Evolutionary conservation across 2,329 filamentous ascomycete species (phyloP), one percentile per base, ranked within the genome.

Genomic region (Pyricularia grisea): DNA sequence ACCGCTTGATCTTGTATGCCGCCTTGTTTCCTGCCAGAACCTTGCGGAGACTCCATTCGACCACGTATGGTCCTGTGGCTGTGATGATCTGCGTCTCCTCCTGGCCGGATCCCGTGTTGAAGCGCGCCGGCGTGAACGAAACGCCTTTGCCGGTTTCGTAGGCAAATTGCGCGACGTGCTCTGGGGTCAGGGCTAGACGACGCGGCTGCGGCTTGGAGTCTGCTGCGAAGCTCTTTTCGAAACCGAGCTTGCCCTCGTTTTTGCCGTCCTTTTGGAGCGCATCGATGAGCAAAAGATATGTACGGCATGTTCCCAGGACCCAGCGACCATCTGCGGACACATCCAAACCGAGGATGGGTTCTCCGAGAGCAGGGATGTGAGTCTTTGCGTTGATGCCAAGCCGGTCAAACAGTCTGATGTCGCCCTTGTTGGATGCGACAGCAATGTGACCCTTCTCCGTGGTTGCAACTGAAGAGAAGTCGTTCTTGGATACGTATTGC

Each of bases 321-420:
- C 94, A 99, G 74, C 93, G 92, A 67, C 95, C 95, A 78, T 99
- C 93, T 9, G 95, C 95, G 67, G 93, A 97, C 12, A 97, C 93
- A 77, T 99, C 95, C 71, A 99, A 87, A 70, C 95, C 95, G 72
- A 96, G 91, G 75, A 99, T 98, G 3, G 94, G 89, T 76, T 99
- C 95, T 73, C 95, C 95, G 17, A 99, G 88, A 6, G 95, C 95
- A 3, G 95, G 95, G 69, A 99, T 94, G 72, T 96, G 92, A 0
- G 95, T 98, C 85, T 99, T 99, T 58, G 95, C 95, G 73, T 97
- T 96, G 81, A 98, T 96, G 17, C 95, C 95, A 2, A 99, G 87
- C 23, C 94, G 92, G 78, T 99, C 95, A 75, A 99, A 99, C 74
- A 99, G 88, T 68, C 95, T 92, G 71, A 99, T 88, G 74, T 99